Conservation (phyloP, 352 stramenopile species). For the Phytophthora citrophthora region DNA sequence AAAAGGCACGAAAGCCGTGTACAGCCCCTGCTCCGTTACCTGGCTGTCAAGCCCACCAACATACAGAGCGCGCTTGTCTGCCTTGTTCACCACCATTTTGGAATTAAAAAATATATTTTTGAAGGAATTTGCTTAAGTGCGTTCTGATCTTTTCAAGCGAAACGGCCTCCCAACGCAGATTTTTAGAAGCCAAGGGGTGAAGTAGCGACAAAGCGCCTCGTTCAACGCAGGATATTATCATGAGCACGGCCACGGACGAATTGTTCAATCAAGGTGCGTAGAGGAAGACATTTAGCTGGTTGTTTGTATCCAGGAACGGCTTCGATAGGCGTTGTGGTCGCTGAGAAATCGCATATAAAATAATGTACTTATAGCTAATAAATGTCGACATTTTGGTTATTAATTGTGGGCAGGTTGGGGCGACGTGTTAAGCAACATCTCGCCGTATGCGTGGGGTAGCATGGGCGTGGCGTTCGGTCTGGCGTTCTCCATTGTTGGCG, state of each 20-base stretch:
- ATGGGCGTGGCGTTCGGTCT: slow-evolving; percentile 98
- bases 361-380: neutral
- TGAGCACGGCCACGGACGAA: slow-evolving; percentile 83
- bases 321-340: slow-evolving; percentile 1
- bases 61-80: slow-evolving; percentile 85
- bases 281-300: neutral
- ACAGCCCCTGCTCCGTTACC: slow-evolving; percentile 89
- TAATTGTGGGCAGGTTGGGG: slow-evolving; percentile 69
- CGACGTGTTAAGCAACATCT: slow-evolving; percentile 98
- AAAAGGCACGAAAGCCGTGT: slow-evolving; percentile 87
- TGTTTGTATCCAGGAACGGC: neutral
- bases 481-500: slow-evolving; percentile 96
- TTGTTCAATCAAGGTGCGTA: slow-evolving; percentile 86
- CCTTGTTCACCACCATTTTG: slow-evolving; percentile 40
- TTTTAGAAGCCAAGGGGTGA: slow-evolving; percentile 20
- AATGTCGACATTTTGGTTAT: neutral
- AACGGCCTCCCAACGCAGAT: slow-evolving; percentile 22
- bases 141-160: slow-evolving; percentile 33
- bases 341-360: slow-evolving; percentile 10
- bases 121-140: slow-evolving; percentile 25
- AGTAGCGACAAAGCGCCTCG: slow-evolving; percentile 7
- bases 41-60: slow-evolving; percentile 91
- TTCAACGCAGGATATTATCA: slow-evolving; percentile 37
- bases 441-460: slow-evolving; percentile 97
- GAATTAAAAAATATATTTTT: neutral